Evolutionary conservation across 371 early-diverging fungal genomes (phyloP).

Genomic region (Blyttiomyces sp.): DNA sequence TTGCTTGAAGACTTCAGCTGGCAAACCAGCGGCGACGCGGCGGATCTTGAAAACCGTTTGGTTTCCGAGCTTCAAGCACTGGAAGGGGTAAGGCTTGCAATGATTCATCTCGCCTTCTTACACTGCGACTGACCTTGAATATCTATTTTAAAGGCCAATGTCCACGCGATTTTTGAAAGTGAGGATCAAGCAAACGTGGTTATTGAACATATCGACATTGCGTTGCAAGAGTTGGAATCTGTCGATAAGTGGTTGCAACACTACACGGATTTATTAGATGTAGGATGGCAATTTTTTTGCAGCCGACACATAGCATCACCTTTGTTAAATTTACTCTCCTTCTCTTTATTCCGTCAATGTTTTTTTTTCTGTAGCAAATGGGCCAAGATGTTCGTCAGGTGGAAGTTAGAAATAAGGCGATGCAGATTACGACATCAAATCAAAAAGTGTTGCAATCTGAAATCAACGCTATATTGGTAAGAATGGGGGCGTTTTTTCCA

Average conservation of each 20-base stretch:
- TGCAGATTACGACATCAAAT: constrained; percentile 84
- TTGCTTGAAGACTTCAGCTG: constrained; percentile 66
- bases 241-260: constrained; percentile 83
- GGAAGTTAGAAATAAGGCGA: constrained; percentile 83
- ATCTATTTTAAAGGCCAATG: constrained; percentile 65
- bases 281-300: constrained; percentile 30
- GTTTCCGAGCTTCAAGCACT: constrained; percentile 61
- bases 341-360: background rate
- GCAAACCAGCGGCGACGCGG: constrained; percentile 64
- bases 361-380: constrained; percentile 61
- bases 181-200: constrained; percentile 81
- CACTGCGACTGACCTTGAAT: background rate
- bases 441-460: constrained; percentile 79
- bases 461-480: constrained; percentile 72
- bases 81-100: constrained; percentile 59
- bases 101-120: background rate
- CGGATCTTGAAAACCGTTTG: constrained; percentile 62
- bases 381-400: constrained; percentile 94
- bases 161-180: constrained; percentile 88
- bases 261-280: constrained; percentile 85
- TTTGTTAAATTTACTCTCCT: constrained; percentile 9
- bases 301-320: background rate
- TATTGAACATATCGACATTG: constrained; percentile 74
- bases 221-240: constrained; percentile 70
- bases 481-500: too few relatives aligned